Base-by-base conservation (phyloP, 2,329 filamentous ascomycete species). In the Trichoderma atrobrunneum region DNA sequence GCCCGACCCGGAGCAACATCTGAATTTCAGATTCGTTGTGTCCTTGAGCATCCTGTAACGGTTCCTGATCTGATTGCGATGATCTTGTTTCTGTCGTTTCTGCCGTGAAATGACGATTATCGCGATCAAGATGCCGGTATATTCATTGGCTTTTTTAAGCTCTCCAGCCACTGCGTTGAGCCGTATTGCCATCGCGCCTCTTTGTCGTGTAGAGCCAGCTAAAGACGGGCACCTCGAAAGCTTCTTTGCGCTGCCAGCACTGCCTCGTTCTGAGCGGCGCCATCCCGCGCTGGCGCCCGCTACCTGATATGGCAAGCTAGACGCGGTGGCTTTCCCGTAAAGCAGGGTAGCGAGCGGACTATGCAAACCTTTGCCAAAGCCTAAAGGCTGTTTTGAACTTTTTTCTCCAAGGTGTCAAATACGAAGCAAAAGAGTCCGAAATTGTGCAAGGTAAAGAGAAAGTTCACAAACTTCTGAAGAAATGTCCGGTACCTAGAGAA, bases 1-100 rank as follows among this genome's bases (percentile, higher is more conserved):
- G 21, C 59, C 69, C 69, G 69, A 71, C 21, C 28, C 69, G 69
- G 69, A 59, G 26, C 34, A 71, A 71, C n/a, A 48, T 39, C 16
- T 28, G 3, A 12, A 39, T 8, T 21, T 14, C 32, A 62, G 43
- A 63, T 30, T 43, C 18, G 14, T n/a, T 43, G 3, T 43, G 39
- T 1, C 16, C 16, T n/a, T 5, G 16, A 59, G 28, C 24, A 30
- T 60, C 7, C 54, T 39, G 8, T 5, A 36, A 28, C n/a, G 8
- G 48, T 28, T n/a, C 48, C 32, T 67, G 57, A 14, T 21, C 43
- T 51, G 48, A 28, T 28, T 56, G 21, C 10, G 30, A 6, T 28
- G 39, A 39, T 57, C 24, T 24, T 11, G 30, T 21, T 14, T 66
- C 4, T 21, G 16, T 5, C 7, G 32, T 21, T 43, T 43, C 39